phyloP scores from a whole-genome alignment of 108 stramenopile genomes.

The Stephanodiscus minutulus region DNA sequence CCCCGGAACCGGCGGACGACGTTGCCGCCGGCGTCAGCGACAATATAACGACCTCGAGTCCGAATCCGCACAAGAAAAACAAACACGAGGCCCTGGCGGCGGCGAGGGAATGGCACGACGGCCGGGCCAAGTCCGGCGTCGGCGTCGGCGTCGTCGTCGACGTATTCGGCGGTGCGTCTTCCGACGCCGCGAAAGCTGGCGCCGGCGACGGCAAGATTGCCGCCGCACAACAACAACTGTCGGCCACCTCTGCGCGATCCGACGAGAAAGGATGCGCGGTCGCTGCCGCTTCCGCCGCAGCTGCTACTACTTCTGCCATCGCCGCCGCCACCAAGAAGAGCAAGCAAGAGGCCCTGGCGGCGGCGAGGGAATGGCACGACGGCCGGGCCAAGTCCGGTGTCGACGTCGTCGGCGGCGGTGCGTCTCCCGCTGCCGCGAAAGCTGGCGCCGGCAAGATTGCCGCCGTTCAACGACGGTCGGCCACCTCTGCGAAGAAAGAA shows the following conservation, averaged over 20 bases:
- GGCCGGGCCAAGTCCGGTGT: background rate
- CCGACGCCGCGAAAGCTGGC: background rate
- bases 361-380: conserved; percentile 1
- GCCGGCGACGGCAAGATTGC: background rate
- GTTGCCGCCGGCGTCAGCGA: background rate
- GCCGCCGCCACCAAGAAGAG: background rate
- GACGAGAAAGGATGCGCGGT: background rate
- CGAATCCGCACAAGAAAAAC: background rate
- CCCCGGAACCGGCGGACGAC: background rate
- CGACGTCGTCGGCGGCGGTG: no score
- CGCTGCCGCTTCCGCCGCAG: background rate
- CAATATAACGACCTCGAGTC: background rate
- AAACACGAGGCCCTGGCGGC: background rate
- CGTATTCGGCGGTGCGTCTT: background rate
- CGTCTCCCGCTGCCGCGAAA: background rate
- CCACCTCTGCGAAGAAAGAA: background rate
- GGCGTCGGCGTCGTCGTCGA: background rate
- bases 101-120: background rate
- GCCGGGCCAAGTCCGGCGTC: background rate
- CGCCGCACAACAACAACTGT: background rate
- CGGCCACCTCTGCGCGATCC: background rate
- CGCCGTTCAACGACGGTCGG: background rate
- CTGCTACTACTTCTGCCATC: no score
- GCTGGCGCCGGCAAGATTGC: background rate
- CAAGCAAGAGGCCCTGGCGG: background rate